phyloP scores from a whole-genome alignment of 148 eudicot species.

The Linanthus parryae region DNA sequence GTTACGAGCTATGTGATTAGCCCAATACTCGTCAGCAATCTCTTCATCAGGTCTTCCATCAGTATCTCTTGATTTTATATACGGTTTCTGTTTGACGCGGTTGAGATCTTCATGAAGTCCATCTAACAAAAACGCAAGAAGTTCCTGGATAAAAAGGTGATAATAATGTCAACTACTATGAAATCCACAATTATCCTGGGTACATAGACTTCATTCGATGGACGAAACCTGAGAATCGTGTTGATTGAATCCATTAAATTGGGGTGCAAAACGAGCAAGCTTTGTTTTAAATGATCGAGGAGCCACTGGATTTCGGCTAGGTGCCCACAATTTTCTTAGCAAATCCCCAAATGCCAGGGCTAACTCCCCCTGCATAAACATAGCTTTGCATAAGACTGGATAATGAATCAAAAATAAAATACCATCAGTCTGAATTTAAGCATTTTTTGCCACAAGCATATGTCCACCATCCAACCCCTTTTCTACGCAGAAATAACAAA shows the following conservation, averaged over 20 bases:
- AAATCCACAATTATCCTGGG: constrained; percentile 2
- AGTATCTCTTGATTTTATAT: constrained; percentile 78
- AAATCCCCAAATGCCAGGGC: constrained; percentile 95
- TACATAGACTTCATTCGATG: constrained; percentile 8
- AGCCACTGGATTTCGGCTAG: constrained; percentile 84
- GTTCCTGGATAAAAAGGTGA: constrained; percentile 50
- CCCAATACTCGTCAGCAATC: constrained; percentile 97
- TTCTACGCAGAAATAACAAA: too few relatives aligned
- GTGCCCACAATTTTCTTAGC: constrained; percentile 90
- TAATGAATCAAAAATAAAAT: background rate
- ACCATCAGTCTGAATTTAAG: constrained; percentile 1
- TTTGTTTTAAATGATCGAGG: constrained; percentile 83
- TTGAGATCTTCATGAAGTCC: constrained; percentile 98
- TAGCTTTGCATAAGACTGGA: constrained; percentile 8
- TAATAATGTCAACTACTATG: too few relatives aligned
- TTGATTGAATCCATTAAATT: constrained; percentile 88
- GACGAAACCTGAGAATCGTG: constrained; percentile 91
- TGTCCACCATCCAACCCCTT: too few relatives aligned
- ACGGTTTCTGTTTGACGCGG: constrained; percentile 93
- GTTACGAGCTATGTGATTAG: constrained; percentile 91
- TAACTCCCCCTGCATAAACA: constrained; percentile 72
- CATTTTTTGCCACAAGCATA: too few relatives aligned
- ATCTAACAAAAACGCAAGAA: constrained; percentile 91
- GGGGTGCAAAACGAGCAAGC: constrained; percentile 97
- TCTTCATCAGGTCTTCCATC: constrained; percentile 95